Conservation (phyloP, 129 eudicot species). For the Lactuca sativa region DNA sequence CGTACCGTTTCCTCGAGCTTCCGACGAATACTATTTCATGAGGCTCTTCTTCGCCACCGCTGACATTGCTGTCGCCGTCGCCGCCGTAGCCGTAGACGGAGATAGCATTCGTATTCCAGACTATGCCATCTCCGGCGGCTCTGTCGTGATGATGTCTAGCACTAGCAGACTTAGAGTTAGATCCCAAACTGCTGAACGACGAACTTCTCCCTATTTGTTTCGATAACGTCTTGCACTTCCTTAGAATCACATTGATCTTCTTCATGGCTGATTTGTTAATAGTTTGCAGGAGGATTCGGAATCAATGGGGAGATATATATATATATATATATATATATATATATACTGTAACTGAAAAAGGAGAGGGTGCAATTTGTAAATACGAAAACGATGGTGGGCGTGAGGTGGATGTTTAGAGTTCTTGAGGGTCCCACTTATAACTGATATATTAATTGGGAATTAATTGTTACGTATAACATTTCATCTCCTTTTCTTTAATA, state of each 20-base stretch:
- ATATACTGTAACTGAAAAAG: background rate
- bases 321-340: constrained; percentile 18
- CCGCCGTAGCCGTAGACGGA: constrained; percentile 5
- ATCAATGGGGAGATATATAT: constrained; percentile 5
- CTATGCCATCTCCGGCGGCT: constrained; percentile 1
- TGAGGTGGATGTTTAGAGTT: constrained; percentile 3
- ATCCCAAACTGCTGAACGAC: constrained; percentile 53
- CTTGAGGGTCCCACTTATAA: constrained; percentile 10
- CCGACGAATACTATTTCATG: constrained; percentile 61
- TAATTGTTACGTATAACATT: background rate
- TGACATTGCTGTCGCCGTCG: background rate
- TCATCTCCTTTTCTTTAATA: background rate
- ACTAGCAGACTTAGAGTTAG: constrained; percentile 59
- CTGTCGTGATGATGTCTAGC: constrained; percentile 7
- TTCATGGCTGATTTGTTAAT: constrained; percentile 41
- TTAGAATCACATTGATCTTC: constrained; percentile 50
- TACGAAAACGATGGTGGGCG: background rate
- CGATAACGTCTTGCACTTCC: constrained; percentile 73
- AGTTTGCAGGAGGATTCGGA: background rate
- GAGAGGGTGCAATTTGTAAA: constrained; percentile 15
- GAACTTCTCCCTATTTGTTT: constrained; percentile 50
- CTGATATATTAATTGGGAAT: constrained; percentile 5
- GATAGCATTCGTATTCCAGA: constrained; percentile 32
- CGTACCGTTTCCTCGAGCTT: constrained; percentile 62
- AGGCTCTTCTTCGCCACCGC: constrained; percentile 18